A percentile compares a stretch with the other conserved stretches of the same genome.
These are phyloP conservation scores for Quaeritorhiza haematococci DNA, from an alignment of 371 early-diverging fungal species.

Conservation along the genomic window DNA sequence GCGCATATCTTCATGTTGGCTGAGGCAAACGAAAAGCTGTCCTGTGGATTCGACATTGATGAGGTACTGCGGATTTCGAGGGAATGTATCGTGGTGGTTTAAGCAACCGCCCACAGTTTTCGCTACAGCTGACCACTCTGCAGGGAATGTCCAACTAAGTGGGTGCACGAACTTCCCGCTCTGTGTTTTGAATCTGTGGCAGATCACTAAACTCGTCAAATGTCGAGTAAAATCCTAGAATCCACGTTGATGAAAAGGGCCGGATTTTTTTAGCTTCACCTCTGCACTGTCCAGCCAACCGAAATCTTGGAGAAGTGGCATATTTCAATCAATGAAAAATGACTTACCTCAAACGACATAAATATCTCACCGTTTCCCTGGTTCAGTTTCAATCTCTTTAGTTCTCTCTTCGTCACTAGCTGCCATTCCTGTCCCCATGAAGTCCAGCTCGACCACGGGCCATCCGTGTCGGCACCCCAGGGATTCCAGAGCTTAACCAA, in stretches of 20 bases:
- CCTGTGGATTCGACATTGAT: not conserved
- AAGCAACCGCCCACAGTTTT: slow-evolving; percentile 25
- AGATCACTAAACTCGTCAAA: slow-evolving; percentile 24
- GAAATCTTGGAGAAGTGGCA: too few relatives aligned
- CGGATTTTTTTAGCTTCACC: too few relatives aligned
- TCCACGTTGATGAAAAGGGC: not conserved
- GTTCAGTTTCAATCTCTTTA: slow-evolving; percentile 14
- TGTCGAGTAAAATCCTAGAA: slow-evolving; percentile 21
- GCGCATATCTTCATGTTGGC: not conserved
- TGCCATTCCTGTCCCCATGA: slow-evolving; percentile 27
- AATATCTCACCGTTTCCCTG: slow-evolving; percentile 20
- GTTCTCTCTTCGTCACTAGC: slow-evolving; percentile 21
- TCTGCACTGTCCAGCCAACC: too few relatives aligned
- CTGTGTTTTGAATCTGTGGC: slow-evolving; percentile 7
- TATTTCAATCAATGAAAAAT: not conserved
- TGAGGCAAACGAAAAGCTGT: not conserved
- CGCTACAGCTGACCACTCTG: slow-evolving; percentile 10
- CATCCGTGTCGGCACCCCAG: slow-evolving; percentile 39
- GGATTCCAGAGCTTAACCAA: slow-evolving; percentile 46
- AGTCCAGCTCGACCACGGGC: slow-evolving; percentile 33
- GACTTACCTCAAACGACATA: slow-evolving; percentile 27
- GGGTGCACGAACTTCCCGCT: not conserved
- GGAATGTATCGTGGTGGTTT: slow-evolving; percentile 16
- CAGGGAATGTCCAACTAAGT: too few relatives aligned
- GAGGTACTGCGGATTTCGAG: slow-evolving; percentile 24